Evolutionary conservation across 495 filamentous ascomycete species (phyloP).

Genomic region (Neurospora sp.): DNA sequence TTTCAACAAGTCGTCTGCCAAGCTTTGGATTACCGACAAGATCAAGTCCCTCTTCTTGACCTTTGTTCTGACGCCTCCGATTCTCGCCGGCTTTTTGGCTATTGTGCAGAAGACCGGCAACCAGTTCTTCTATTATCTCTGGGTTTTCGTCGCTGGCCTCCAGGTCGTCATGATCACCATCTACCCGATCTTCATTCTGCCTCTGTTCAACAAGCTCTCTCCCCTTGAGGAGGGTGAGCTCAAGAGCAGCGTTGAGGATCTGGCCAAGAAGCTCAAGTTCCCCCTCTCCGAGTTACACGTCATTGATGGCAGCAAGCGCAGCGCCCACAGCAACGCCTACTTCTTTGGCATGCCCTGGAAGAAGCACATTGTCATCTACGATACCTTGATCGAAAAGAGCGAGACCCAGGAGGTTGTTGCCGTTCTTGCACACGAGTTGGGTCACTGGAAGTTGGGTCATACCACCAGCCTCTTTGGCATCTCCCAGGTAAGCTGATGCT

Average conservation of each 20-base stretch:
- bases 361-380: conserved; percentile 99
- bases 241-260: conserved; percentile 76
- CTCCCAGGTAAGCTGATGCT: conserved; percentile 56
- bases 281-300: conserved; percentile 84
- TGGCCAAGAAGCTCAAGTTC: conserved; percentile 80
- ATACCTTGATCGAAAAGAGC: conserved; percentile 93
- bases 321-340: conserved; percentile 95
- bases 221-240: conserved; percentile 78
- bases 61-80: conserved; percentile 67
- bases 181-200: conserved; percentile 89
- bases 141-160: conserved; percentile 78
- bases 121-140: conserved; percentile 95
- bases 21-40: conserved; percentile 83
- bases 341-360: conserved; percentile 98
- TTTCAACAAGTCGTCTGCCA: conserved; percentile 94
- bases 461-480: conserved; percentile 87
- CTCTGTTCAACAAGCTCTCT: conserved; percentile 96
- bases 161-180: conserved; percentile 92
- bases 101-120: conserved; percentile 87
- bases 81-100: conserved; percentile 79
- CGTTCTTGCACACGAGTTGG: conserved; percentile 89
- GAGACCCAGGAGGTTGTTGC: conserved; percentile 86
- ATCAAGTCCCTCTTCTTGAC: conserved; percentile 81
- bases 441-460: conserved; percentile 93
- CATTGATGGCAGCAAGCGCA: conserved; percentile 96